phyloP scores from a whole-genome alignment of 2,329 filamentous ascomycete genomes.

The Fusarium verticillioides region DNA sequence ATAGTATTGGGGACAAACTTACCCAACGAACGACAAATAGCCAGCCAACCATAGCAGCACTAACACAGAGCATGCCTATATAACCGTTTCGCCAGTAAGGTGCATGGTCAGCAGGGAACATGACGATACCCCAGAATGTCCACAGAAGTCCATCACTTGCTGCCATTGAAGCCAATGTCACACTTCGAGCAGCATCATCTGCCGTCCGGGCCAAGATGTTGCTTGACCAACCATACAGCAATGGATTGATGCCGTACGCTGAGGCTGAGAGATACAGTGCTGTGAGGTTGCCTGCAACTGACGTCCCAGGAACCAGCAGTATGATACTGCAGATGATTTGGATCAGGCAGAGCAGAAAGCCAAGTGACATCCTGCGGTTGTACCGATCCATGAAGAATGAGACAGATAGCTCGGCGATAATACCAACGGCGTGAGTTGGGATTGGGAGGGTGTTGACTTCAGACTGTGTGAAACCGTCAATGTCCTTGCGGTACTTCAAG shows the following conservation, averaged over 20 bases:
- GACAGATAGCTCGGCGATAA: conserved; percentile 35
- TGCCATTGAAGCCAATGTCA: conserved; percentile 56
- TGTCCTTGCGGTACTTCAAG: conserved; percentile 37
- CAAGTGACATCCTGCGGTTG: conserved; percentile 9
- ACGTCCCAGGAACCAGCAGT: conserved; percentile 31
- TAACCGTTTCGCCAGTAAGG: conserved; percentile 53
- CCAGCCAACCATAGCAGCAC: conserved; percentile 10
- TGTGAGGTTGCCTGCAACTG: conserved; percentile 31
- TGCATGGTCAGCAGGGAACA: conserved; percentile 56
- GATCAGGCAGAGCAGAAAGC: conserved; percentile 16
- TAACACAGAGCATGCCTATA: conserved; percentile 41
- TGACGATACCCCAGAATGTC: conserved; percentile 58
- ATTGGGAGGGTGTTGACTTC: conserved; percentile 44
- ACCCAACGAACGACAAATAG: conserved; percentile 34
- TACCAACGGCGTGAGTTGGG: conserved; percentile 40
- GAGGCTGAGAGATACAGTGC: conserved; percentile 40
- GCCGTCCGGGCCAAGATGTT: conserved; percentile 36
- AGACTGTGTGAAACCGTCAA: conserved; percentile 34
- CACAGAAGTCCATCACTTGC: conserved; percentile 53
- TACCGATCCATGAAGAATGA: conserved; percentile 39
- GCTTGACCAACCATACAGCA: conserved; percentile 43
- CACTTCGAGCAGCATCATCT: conserved; percentile 54
- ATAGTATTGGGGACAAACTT: rapidly evolving
- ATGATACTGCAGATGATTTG: conserved; percentile 35
- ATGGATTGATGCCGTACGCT: conserved; percentile 40